Conservation (phyloP, 2,329 filamentous ascomycete genomes). For the Sclerotinia borealis region DNA sequence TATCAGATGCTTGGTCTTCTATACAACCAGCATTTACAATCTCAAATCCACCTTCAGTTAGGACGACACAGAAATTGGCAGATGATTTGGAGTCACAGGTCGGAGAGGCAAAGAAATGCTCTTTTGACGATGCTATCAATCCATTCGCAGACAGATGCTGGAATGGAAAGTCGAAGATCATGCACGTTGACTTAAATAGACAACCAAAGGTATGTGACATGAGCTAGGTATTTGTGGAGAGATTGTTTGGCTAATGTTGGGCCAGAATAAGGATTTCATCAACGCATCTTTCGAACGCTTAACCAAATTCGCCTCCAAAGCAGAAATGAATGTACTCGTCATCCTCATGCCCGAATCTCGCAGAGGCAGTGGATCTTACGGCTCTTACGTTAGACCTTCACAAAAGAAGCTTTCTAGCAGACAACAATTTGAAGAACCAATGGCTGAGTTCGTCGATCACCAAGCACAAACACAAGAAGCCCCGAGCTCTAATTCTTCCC, state of each 20-base stretch:
- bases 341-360: conserved; percentile 28
- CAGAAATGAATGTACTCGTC: conserved; percentile 28
- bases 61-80: conserved; percentile 29
- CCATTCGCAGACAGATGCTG: conserved; percentile 31
- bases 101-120: conserved; percentile 22
- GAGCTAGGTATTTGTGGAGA: background rate
- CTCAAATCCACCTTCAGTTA: conserved; percentile 38
- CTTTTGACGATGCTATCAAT: conserved; percentile 28
- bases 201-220: conserved; percentile 21
- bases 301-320: conserved; percentile 23
- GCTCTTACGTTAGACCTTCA: conserved; percentile 25
- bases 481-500: conserved; percentile 12
- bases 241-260: background rate
- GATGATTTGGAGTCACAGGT: conserved; percentile 28
- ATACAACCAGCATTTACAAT: conserved; percentile 45
- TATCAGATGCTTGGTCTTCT: conserved; percentile 39
- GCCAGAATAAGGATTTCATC: background rate
- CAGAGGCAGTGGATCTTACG: conserved; percentile 23
- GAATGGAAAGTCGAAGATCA: conserved; percentile 31
- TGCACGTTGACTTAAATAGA: conserved; percentile 24
- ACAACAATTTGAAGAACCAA: conserved; percentile 27
- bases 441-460: conserved; percentile 19
- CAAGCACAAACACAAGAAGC: conserved; percentile 1
- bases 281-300: conserved; percentile 18
- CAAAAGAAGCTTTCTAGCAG: conserved; percentile 21